Conservation (phyloP, 202 grass and related monocot genomes). For the Saccharum hybrid region DNA sequence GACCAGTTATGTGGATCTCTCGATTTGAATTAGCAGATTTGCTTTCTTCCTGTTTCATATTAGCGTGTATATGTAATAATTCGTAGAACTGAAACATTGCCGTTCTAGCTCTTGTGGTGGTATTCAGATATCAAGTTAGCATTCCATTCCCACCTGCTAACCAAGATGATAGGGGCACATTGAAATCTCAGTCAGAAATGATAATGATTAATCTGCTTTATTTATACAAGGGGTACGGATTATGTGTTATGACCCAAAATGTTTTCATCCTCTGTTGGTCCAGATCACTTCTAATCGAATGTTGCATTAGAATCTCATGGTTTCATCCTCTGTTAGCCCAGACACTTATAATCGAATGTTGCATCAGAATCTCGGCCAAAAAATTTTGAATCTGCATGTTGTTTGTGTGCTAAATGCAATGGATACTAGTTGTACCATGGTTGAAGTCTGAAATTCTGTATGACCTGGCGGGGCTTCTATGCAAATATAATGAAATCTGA, state of each 20-base stretch:
- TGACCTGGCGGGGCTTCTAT: too few relatives aligned
- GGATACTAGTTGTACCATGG: too few relatives aligned
- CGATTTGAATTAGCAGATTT: background rate
- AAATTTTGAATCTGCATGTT: too few relatives aligned
- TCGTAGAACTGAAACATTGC: background rate
- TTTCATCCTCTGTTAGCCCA: too few relatives aligned
- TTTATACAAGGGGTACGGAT: too few relatives aligned
- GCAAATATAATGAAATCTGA: background rate
- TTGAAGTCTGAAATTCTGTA: background rate
- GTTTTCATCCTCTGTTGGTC: too few relatives aligned
- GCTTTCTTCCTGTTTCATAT: background rate
- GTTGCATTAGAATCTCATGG: too few relatives aligned
- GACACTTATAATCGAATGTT: too few relatives aligned
- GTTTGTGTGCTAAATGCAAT: too few relatives aligned
- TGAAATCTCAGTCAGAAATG: background rate
- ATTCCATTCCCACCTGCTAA: background rate
- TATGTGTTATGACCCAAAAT: too few relatives aligned
- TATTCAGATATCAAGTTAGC: background rate
- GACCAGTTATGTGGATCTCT: slow-evolving; percentile 1
- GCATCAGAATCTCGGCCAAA: too few relatives aligned
- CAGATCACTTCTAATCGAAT: too few relatives aligned
- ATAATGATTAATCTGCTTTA: background rate
- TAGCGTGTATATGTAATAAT: background rate
- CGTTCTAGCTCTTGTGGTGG: background rate
- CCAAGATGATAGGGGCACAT: background rate